Conservation (phyloP, 257 asterid genomes). For the Osmanthus fragrans region DNA sequence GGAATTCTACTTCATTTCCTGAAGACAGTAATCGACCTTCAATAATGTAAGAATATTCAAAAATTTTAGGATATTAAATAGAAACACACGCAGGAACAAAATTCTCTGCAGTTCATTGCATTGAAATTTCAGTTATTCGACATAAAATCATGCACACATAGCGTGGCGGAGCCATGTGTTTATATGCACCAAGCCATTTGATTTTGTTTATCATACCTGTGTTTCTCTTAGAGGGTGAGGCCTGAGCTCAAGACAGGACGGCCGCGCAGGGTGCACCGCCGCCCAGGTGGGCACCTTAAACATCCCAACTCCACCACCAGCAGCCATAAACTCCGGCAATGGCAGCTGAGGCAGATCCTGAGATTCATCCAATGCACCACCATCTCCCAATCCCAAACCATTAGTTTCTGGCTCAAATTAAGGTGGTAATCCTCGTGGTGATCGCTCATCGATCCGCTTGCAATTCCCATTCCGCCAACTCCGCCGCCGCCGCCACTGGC, state of each 20-base stretch:
- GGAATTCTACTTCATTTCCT: not conserved
- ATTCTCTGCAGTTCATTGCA: too few relatives aligned
- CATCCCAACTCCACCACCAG: slow-evolving; percentile 62
- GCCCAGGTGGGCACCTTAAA: slow-evolving; percentile 68
- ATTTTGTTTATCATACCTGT: slow-evolving; percentile 40
- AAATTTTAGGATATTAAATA: too few relatives aligned
- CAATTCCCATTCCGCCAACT: slow-evolving; percentile 10
- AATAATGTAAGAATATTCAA: too few relatives aligned
- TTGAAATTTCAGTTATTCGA: too few relatives aligned
- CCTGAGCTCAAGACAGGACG: slow-evolving; percentile 67
- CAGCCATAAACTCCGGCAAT: slow-evolving; percentile 59
- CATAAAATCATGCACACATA: too few relatives aligned
- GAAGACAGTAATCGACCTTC: too few relatives aligned
- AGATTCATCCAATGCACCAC: slow-evolving; percentile 21
- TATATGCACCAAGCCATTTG: too few relatives aligned
- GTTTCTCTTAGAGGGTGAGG: slow-evolving; percentile 84
- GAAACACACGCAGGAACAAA: too few relatives aligned
- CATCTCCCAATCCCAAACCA: slow-evolving; percentile 15
- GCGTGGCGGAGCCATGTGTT: too few relatives aligned
- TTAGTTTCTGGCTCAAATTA: slow-evolving; percentile 24
- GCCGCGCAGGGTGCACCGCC: slow-evolving; percentile 64
- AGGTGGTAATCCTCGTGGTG: slow-evolving; percentile 35
- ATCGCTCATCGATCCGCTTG: slow-evolving; percentile 26
- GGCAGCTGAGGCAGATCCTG: slow-evolving; percentile 40
- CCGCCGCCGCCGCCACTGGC: slow-evolving; percentile 8